Base-by-base conservation (phyloP, 768 basidiomycete species). In the Hypsizygus marmoreus region DNA sequence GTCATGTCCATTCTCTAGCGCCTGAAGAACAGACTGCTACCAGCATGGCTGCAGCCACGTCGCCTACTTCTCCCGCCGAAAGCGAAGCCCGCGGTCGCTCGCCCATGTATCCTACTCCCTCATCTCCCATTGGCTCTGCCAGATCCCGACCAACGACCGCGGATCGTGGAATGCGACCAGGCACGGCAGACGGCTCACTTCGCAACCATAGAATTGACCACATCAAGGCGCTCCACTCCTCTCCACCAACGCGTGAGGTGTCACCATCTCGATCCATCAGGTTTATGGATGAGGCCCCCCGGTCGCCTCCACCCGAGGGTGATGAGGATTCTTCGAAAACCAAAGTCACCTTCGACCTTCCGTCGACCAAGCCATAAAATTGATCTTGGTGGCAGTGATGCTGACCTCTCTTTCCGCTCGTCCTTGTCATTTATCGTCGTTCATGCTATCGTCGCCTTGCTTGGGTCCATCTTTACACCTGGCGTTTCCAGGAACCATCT, bases 241-340 rank as follows among this genome's bases (percentile, higher is more conserved):
- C 53, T 2, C 57, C 61, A n/a, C 59, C 62, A 12, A 67, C 70
- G 20, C 59, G 75, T 34, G 75, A 76, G 16, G 63, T 50, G 13
- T 78, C 76, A 17, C 76, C 76, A 2, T 64, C 75, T 26, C 60
- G 76, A 19, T 74, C 71, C 28, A 67, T 78, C 13, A 52, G 74
- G 43, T 76, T 76, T 39, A 58, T 63, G 14, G 71, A 69, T 42
- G 56, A 62, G 34, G 32, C 13, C 16, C 35, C 38, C 13, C 26
- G 43, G 17, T 14, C 34, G 12, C 3, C 17, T 20, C 9, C 11
- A n/a, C 4, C 20, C 24, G 19, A 28, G 26, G 22, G n/a, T 17
- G 42, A 33, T 7, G 45, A 47, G 6, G 44, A 45, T 4, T 16
- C 11, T 8, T 19, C 41, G 24, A 50, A 20, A 35, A 47, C 25